Evolutionary conservation across 768 basidiomycete genomes (phyloP), one percentile per base, ranked within the genome.

Genomic region (Gautieria morchelliformis): DNA sequence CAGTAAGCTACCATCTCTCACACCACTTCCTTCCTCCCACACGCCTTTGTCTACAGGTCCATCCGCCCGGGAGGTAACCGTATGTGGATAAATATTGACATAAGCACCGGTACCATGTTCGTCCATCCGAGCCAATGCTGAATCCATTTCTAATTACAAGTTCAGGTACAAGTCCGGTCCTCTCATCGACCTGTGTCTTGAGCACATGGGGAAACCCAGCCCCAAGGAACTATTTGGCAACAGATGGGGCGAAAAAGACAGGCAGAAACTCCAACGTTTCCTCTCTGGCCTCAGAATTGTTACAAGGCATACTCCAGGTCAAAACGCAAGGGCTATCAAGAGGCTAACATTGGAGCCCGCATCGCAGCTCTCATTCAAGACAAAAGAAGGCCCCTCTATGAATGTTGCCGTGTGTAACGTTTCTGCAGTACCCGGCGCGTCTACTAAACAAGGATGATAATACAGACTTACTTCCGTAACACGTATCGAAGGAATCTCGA

Each of bases 41-140:
- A 63, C 37, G 11, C 39, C n/a, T 32, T 53, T 24, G 17, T 8
- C 24, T 14, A 17, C 47, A 66, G 65, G 53, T 86, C 84, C 0
- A 77, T 89, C 12, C 76, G 89, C 20, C 87, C 88, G 4, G 79
- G 78, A 0, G 75, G 82, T 17, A 81, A 81, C 0, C 71, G 72
- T 0, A 77, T 91, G 63, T 67, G 89, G 27, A 72, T 90, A 62
- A 91, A 90, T 58, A 76, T 91, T 61, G 89, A 91, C 60, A 86
- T 89, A 48, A 81, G 83, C 0, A 87, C 87, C 0, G 88, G 83
- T 0, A 78, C 82, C 27, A 87, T 91, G 84, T 67, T 56, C 27
- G 63, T 60, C 7, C 10, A 8, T 40, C 19, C 0, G 11, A 14
- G 9, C 20, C 14, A 8, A n/a, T 22, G n/a, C 35, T 39, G 22